Evolutionary conservation across 129 eudicot species (phyloP).

Genomic region (Tanacetum coccineum): DNA sequence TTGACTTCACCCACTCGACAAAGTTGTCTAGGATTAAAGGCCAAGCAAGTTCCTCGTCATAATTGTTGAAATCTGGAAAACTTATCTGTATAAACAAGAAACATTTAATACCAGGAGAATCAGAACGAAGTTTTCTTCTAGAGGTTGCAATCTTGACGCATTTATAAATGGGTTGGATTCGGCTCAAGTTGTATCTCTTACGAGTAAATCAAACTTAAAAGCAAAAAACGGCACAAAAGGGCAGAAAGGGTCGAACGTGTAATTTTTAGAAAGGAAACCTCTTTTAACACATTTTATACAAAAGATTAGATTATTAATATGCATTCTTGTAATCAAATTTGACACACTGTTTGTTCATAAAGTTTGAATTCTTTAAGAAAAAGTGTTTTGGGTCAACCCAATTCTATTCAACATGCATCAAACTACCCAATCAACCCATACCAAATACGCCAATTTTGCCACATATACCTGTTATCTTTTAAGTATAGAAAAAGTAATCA

Average conservation of each 20-base stretch:
- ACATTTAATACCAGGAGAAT: background rate
- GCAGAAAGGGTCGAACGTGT: background rate
- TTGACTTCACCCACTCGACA: conserved; percentile 83
- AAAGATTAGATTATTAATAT: background rate
- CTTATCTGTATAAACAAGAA: conserved; percentile 48
- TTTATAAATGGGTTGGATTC: background rate
- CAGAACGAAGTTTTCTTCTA: background rate
- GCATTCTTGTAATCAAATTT: background rate
- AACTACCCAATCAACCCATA: background rate
- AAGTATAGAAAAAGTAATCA: background rate
- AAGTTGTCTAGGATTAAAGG: conserved; percentile 87
- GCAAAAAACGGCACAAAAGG: background rate
- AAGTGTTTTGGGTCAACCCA: background rate
- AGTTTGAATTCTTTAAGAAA: background rate
- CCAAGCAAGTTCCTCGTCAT: conserved; percentile 81
- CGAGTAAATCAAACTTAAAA: background rate
- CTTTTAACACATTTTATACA: background rate
- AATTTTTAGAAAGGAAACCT: background rate
- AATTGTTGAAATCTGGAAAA: conserved; percentile 78
- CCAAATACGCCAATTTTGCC: background rate
- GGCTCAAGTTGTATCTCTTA: background rate
- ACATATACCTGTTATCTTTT: background rate
- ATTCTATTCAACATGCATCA: background rate
- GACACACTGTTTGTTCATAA: background rate
- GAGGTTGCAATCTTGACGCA: background rate